A percentile compares a stretch with the other conserved stretches of the same genome.
phyloP scores from a whole-genome alignment of 306 rosid species.

The Trichosanthes truncata region DNA sequence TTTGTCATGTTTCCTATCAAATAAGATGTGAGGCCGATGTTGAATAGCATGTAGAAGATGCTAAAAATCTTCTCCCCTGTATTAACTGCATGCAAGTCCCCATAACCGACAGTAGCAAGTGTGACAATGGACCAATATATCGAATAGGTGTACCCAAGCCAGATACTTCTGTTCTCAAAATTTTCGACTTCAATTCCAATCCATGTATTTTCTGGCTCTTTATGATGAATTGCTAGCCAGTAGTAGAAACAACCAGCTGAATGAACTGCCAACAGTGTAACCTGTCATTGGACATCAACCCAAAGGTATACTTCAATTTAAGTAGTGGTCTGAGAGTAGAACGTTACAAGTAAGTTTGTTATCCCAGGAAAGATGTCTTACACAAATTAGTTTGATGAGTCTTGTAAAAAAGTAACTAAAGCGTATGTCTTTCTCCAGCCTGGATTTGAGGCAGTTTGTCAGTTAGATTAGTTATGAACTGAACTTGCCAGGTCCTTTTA shows the following conservation, averaged over 20 bases:
- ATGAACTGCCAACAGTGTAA: conserved; percentile 68
- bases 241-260: conserved; percentile 76
- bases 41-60: conserved; percentile 68
- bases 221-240: conserved; percentile 63
- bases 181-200: conserved; percentile 36
- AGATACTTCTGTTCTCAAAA: conserved; percentile 37
- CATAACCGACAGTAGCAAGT: conserved; percentile 83
- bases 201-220: conserved; percentile 45
- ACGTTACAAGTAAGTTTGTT: conserved; percentile 1
- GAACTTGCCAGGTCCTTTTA: background rate
- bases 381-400: conserved; percentile 58
- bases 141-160: conserved; percentile 62
- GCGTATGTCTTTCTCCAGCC: conserved; percentile 83
- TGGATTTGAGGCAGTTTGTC: conserved; percentile 15
- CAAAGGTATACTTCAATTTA: background rate
- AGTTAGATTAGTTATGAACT: background rate
- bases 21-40: conserved; percentile 82
- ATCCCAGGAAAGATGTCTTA: conserved; percentile 24
- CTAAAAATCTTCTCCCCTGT: conserved; percentile 56
- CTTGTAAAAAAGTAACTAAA: conserved; percentile 63
- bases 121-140: conserved; percentile 79
- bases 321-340: background rate
- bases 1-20: conserved; percentile 85
- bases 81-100: conserved; percentile 80
- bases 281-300: conserved; percentile 28